Conservation (phyloP, 257 asterid species). For the Lycium ferocissimum region DNA sequence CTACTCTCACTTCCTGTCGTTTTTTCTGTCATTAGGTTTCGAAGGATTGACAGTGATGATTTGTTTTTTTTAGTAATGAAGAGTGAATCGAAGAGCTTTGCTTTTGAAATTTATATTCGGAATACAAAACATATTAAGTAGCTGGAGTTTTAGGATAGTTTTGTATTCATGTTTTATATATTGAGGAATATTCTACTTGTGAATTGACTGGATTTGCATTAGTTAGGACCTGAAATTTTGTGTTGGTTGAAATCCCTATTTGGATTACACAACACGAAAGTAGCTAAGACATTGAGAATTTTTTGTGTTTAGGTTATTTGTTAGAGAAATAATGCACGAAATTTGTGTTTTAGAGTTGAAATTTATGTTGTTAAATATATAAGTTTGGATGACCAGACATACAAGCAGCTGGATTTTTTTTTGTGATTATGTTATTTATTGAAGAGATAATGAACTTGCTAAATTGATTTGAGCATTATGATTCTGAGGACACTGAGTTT, state of each 20-base stretch:
- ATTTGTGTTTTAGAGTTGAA: neutral
- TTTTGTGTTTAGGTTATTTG: neutral
- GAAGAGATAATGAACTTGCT: neutral
- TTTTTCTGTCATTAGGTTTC: constrained; percentile 24
- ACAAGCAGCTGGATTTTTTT: neutral
- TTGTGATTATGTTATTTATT: neutral
- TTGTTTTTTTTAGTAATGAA: neutral
- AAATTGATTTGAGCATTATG: neutral
- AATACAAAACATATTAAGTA: neutral
- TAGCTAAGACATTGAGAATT: neutral
- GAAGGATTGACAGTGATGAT: neutral
- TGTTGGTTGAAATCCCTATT: neutral
- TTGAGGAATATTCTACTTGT: neutral
- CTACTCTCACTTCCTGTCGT: constrained; percentile 15
- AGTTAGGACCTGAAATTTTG: neutral
- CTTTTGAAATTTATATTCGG: neutral
- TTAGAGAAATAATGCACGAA: neutral
- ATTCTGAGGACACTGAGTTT: neutral
- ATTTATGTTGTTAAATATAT: neutral
- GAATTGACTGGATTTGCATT: neutral
- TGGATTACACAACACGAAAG: neutral
- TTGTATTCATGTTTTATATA: neutral
- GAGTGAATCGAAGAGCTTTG: neutral
- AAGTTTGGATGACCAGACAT: neutral
- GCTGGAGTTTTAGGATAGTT: neutral